Conservation (phyloP, 148 eudicot genomes). For the Pharnaceum exiguum region DNA sequence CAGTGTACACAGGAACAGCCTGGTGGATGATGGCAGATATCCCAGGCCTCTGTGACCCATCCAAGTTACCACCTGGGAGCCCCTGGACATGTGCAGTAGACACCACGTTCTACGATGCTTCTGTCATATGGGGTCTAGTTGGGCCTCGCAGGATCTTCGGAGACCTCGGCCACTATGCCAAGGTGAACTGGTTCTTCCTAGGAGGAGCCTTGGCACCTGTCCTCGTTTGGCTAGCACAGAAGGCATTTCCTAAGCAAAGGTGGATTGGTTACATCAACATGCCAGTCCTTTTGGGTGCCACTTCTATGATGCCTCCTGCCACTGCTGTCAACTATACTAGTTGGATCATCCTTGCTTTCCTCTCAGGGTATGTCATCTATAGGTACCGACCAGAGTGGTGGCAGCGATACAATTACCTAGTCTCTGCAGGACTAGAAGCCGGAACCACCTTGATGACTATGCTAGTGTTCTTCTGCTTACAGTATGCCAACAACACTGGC, state of each 20-base stretch:
- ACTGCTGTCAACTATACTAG: slow-evolving; percentile 69
- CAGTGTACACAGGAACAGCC: slow-evolving; percentile 72
- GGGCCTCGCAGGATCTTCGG: slow-evolving; percentile 94
- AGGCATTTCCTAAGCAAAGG: slow-evolving; percentile 52
- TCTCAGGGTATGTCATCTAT: slow-evolving; percentile 56
- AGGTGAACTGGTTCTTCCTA: slow-evolving; percentile 76
- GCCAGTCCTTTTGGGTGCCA: slow-evolving; percentile 56
- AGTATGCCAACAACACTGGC: slow-evolving; percentile 32
- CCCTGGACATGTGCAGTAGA: slow-evolving; percentile 91
- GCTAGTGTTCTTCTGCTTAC: slow-evolving; percentile 45
- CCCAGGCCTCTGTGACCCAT: slow-evolving; percentile 58
- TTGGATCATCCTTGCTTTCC: slow-evolving; percentile 59
- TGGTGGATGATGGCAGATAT: slow-evolving; percentile 92
- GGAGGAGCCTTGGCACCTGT: slow-evolving; percentile 64
- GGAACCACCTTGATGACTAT: slow-evolving; percentile 69
- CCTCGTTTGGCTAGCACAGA: slow-evolving; percentile 46
- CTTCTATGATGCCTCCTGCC: slow-evolving; percentile 78
- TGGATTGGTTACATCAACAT: slow-evolving; percentile 64
- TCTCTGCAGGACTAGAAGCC: slow-evolving; percentile 74
- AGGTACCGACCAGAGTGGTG: slow-evolving; percentile 62
- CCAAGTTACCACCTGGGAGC: slow-evolving; percentile 55
- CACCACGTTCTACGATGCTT: slow-evolving; percentile 72
- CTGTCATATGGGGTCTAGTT: slow-evolving; percentile 85
- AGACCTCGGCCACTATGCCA: slow-evolving; percentile 67
- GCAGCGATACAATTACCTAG: slow-evolving; percentile 67